Percentiles rank a stretch among this genome's conserved stretches.
Evolutionary conservation across 345 rosid species (phyloP).

Genomic region (Conringia planisiliqua): DNA sequence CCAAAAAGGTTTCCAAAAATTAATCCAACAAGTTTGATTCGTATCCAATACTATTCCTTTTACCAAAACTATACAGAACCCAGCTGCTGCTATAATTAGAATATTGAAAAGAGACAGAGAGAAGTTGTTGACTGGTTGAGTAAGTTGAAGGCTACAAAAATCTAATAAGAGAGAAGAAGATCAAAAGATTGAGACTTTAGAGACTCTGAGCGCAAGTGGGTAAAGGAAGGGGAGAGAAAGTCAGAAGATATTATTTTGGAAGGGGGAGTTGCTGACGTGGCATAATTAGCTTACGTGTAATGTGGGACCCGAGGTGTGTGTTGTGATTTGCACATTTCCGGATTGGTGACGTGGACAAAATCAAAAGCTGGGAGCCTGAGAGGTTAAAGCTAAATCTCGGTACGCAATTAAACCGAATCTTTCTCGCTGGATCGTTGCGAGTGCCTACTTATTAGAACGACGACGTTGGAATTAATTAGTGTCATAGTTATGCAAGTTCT

Average conservation of each 20-base stretch:
- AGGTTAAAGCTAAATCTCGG: not conserved
- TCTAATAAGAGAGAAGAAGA: constrained; percentile 11
- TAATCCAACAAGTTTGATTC: not conserved
- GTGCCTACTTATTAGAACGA: not conserved
- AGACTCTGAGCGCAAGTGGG: not conserved
- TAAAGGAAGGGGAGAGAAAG: too few species aligned
- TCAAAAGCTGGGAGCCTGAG: constrained; percentile 39
- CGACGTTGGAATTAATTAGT: too few species aligned
- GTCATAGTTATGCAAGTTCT: not conserved
- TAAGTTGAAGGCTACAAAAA: not conserved
- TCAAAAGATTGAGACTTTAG: constrained; percentile 9
- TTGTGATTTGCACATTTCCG: not conserved
- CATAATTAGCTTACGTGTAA: not conserved
- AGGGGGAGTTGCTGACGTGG: not conserved
- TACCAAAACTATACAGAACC: not conserved
- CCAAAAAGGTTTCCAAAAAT: not conserved
- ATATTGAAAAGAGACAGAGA: not conserved
- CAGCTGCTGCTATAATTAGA: not conserved
- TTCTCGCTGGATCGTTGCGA: not conserved
- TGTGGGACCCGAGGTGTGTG: not conserved
- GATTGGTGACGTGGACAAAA: constrained; percentile 39
- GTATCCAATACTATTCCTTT: not conserved
- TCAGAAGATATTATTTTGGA: not conserved
- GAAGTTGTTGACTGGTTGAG: constrained; percentile 6
- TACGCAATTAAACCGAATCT: constrained; percentile 9